Conservation (phyloP, 495 filamentous ascomycete genomes). For the Bathelium albidoporum region DNA sequence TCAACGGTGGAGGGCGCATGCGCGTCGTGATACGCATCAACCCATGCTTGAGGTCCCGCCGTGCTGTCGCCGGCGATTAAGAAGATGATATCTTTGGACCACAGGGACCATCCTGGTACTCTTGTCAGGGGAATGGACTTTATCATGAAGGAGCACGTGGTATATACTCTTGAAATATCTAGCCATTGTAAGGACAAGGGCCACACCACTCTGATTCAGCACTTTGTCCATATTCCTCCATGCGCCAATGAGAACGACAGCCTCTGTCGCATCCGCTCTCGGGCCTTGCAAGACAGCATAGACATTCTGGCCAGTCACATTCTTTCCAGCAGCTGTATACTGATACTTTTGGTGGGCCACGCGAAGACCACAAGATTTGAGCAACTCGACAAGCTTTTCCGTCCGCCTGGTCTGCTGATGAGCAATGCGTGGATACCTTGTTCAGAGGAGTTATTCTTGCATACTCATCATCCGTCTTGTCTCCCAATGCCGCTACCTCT, state of each 20-base stretch:
- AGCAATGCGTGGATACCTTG: neutral
- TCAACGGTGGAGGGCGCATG: constrained; percentile 57
- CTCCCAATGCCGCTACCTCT: constrained; percentile 52
- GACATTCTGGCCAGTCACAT: constrained; percentile 73
- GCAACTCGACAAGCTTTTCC: constrained; percentile 60
- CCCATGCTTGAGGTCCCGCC: constrained; percentile 90
- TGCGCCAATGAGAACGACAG: constrained; percentile 80
- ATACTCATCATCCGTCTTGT: constrained; percentile 22
- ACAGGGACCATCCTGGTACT: constrained; percentile 73
- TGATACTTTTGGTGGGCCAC: constrained; percentile 75
- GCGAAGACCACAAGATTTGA: constrained; percentile 70
- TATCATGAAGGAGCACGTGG: neutral
- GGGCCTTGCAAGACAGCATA: constrained; percentile 95
- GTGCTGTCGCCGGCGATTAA: constrained; percentile 79
- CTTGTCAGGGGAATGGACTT: neutral
- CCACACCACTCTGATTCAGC: constrained; percentile 76
- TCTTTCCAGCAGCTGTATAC: constrained; percentile 63
- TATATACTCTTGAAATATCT: constrained; percentile 78
- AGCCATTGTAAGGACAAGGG: constrained; percentile 73
- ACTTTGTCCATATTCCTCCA: constrained; percentile 76
- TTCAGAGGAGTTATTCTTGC: neutral
- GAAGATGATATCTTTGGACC: constrained; percentile 98
- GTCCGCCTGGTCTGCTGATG: constrained; percentile 20
- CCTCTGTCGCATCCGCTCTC: constrained; percentile 94
- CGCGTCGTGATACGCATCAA: constrained; percentile 91